Evolutionary conservation across 108 stramenopile species (phyloP).

Genomic region (Craspedostauros australis): DNA sequence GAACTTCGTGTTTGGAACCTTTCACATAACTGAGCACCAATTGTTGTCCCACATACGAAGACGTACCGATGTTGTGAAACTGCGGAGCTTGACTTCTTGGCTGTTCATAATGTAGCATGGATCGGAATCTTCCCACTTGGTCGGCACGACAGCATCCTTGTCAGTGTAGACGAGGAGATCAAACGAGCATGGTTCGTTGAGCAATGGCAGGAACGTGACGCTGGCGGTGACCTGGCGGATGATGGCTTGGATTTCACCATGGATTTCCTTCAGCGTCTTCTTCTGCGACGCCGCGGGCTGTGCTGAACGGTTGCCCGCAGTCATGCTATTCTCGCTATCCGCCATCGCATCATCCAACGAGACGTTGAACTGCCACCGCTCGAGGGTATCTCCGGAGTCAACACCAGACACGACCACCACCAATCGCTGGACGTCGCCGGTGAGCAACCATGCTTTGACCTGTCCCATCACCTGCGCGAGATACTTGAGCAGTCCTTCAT

Average conservation of each 20-base stretch:
- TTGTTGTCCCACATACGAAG: not conserved
- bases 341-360: conserved; percentile 41
- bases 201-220: conserved; percentile 94
- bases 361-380: conserved; percentile 98
- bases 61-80: conserved; percentile 88
- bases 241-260: conserved; percentile 94
- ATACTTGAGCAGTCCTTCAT: conserved; percentile 88
- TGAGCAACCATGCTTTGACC: conserved; percentile 85
- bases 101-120: conserved; percentile 94
- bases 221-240: conserved; percentile 98
- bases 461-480: conserved; percentile 87
- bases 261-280: conserved; percentile 92
- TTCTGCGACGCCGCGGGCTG: conserved; percentile 3
- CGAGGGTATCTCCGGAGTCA: conserved; percentile 91
- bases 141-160: conserved; percentile 78
- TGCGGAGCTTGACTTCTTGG: conserved; percentile 88
- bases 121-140: conserved; percentile 96
- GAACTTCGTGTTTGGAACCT: not conserved
- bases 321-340: conserved; percentile 25
- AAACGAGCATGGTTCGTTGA: conserved; percentile 96
- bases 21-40: not conserved
- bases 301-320: conserved; percentile 12
- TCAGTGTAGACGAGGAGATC: conserved; percentile 96
- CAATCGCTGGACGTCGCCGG: conserved; percentile 86
- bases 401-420: conserved; percentile 95